phyloP scores from a whole-genome alignment of 169 alveolate species.

The Plasmodium adleri region DNA sequence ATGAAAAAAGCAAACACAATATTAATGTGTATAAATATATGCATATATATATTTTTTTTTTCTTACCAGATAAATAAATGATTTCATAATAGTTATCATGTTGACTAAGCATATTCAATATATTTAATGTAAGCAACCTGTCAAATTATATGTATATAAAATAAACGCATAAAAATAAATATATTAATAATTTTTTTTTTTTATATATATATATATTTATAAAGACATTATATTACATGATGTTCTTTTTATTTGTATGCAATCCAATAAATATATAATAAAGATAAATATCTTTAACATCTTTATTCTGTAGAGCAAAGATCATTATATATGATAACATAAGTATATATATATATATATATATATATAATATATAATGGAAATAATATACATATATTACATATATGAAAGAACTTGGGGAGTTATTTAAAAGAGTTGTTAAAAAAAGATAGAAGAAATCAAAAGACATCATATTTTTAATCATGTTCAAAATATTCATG shows the following conservation, averaged over 20 bases:
- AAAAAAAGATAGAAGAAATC: slow-evolving; percentile 62
- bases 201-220: not conserved
- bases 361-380: not conserved
- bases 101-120: slow-evolving; percentile 46
- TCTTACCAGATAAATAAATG: slow-evolving; percentile 32
- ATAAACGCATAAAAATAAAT: not conserved
- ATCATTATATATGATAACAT: too few relatives aligned
- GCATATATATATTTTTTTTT: not conserved
- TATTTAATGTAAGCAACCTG: slow-evolving; percentile 28
- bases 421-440: slow-evolving; percentile 25
- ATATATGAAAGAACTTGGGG: slow-evolving; percentile 5
- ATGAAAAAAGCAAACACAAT: slow-evolving; percentile 9
- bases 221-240: slow-evolving; percentile 22
- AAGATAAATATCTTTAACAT: slow-evolving; percentile 56
- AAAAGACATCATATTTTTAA: slow-evolving; percentile 48
- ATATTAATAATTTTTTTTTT: not conserved
- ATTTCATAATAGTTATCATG: slow-evolving; percentile 23
- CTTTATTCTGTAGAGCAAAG: slow-evolving; percentile 32
- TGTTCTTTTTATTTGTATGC: slow-evolving; percentile 38
- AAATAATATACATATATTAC: slow-evolving; percentile 18
- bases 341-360: not conserved
- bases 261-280: slow-evolving; percentile 63
- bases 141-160: not conserved
- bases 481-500: slow-evolving; percentile 35
- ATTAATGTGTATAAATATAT: not conserved